phyloP scores from a whole-genome alignment of 345 rosid species.

The Citrus sinensis region DNA sequence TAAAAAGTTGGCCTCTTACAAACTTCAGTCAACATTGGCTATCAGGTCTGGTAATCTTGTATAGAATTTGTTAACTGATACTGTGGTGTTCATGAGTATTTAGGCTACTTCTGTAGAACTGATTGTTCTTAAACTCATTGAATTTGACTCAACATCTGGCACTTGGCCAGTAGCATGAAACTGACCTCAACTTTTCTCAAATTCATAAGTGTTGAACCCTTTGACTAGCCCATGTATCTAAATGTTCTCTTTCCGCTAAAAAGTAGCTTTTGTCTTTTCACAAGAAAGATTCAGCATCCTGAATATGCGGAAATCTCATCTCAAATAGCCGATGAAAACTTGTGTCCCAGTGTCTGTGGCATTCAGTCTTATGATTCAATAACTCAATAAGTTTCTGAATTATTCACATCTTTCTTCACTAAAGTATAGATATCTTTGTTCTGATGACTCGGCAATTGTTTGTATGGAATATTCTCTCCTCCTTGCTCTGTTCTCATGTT shows the following conservation, averaged over 20 bases:
- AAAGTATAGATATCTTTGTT: not conserved
- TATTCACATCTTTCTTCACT: not conserved
- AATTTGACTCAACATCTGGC: not conserved
- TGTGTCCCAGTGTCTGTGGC: not conserved
- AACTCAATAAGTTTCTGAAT: not conserved
- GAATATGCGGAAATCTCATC: not conserved
- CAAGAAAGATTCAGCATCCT: not conserved
- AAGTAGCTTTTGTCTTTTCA: not conserved
- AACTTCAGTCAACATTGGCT: conserved; percentile 96
- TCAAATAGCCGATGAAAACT: not conserved
- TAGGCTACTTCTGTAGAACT: not conserved
- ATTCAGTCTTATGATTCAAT: not conserved
- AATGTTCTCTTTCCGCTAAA: not conserved
- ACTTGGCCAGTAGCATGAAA: not conserved
- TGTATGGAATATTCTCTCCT: not conserved
- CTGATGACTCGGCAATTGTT: not conserved
- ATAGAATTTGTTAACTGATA: not conserved
- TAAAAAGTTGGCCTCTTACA: conserved; percentile 80
- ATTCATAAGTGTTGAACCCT: not conserved
- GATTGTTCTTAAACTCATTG: not conserved
- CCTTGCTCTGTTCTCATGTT: not conserved
- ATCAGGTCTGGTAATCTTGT: conserved; percentile 29
- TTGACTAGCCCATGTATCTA: too few relatives aligned
- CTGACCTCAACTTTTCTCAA: not conserved
- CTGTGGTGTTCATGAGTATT: not conserved